These are phyloP conservation scores for Neonectria neomacrospora DNA, from an alignment of 2,329 filamentous ascomycete genomes.

Conservation along the genomic window DNA sequence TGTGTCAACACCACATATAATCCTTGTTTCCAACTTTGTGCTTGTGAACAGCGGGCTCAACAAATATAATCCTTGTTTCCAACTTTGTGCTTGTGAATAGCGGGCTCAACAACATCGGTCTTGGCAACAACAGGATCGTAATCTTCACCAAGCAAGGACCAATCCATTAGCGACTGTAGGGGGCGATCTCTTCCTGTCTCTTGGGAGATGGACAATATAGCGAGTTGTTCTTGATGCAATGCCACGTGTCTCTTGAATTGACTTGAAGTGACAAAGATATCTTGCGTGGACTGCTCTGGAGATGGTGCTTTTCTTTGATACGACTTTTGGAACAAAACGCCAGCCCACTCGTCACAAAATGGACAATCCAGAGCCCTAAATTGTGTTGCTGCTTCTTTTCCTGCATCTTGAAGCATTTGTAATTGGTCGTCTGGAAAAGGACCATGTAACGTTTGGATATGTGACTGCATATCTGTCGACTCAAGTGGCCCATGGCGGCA, in stretches of 20 bases:
- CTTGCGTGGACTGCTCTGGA: background rate
- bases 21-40: too few relatives aligned
- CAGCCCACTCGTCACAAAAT: constrained; percentile 13
- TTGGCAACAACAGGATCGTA: background rate
- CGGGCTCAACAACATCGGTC: too few relatives aligned
- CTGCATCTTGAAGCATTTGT: background rate
- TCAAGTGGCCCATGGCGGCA: background rate
- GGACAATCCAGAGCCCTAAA: constrained; percentile 5
- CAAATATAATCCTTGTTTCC: too few relatives aligned
- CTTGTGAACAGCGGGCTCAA: too few relatives aligned
- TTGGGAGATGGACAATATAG: constrained; percentile 12
- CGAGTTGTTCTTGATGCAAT: constrained; percentile 13
- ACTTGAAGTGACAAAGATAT: constrained; percentile 1
- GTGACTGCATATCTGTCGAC: background rate
- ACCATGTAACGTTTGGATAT: background rate
- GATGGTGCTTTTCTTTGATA: too few relatives aligned
- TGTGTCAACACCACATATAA: too few relatives aligned
- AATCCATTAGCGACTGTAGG: too few relatives aligned
- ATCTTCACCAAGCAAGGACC: background rate
- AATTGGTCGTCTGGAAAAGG: constrained; percentile 1
- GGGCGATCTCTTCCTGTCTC: background rate
- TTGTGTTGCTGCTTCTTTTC: background rate
- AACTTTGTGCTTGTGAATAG: too few relatives aligned
- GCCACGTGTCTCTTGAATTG: constrained; percentile 15
- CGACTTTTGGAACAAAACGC: background rate